These are phyloP conservation scores for Paraleonurus japonicus DNA, from an alignment of 257 asterid species.

Conservation along the genomic window DNA sequence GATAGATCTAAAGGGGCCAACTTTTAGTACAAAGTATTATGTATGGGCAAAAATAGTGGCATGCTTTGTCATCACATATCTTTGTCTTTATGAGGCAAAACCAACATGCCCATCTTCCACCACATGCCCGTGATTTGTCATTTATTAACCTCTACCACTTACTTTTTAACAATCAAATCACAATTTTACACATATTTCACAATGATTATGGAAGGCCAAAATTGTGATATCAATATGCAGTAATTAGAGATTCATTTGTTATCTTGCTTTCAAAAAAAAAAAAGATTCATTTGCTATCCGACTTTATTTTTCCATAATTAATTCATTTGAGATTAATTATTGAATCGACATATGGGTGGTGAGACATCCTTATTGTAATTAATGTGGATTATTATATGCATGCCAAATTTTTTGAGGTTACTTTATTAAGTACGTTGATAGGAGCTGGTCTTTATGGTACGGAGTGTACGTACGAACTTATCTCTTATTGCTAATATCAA, in stretches of 20 bases:
- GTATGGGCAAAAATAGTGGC: conserved; percentile 13
- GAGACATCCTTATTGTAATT: not conserved
- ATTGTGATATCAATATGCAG: no score
- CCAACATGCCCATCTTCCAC: not conserved
- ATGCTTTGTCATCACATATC: not conserved
- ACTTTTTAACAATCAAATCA: conserved; percentile 8
- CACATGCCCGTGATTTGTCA: conserved; percentile 18
- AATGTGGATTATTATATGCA: not conserved
- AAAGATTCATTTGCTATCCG: no score
- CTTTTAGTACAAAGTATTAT: not conserved
- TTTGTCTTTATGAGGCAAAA: conserved; percentile 6
- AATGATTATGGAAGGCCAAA: not conserved
- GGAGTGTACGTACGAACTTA: no score
- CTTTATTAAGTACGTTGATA: no score
- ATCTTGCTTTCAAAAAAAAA: no score
- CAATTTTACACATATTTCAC: not conserved
- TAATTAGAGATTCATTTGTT: not conserved
- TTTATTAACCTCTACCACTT: not conserved
- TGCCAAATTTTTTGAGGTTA: not conserved
- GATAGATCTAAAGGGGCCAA: not conserved
- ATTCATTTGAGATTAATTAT: no score
- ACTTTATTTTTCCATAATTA: no score
- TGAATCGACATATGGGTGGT: not conserved
- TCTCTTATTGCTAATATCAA: no score
- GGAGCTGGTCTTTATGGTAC: no score